Conservation (phyloP, 306 rosid species). For the Leucaena leucocephala region DNA sequence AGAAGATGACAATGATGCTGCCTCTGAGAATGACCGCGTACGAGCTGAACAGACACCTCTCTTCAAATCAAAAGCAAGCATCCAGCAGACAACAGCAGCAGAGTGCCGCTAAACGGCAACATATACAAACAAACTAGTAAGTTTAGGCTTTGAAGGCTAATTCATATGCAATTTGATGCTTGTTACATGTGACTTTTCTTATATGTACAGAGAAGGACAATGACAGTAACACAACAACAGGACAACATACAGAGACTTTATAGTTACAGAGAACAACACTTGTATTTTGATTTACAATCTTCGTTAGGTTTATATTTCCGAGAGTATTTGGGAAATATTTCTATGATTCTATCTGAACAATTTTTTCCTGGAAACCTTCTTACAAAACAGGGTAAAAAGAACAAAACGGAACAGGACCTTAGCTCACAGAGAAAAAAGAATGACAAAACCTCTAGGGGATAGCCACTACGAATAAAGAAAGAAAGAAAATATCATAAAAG, state of each 20-base stretch:
- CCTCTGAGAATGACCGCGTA: not conserved
- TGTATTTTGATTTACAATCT: not conserved
- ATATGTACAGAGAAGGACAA: not conserved
- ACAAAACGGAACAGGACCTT: not conserved
- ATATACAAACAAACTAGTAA: slow-evolving; percentile 14
- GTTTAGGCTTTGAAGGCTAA: not conserved
- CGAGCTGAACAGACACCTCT: not conserved
- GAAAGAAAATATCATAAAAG: not conserved
- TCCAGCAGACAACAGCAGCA: slow-evolving; percentile 54
- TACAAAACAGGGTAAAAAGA: not conserved
- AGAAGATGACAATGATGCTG: not conserved
- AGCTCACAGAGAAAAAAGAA: not conserved
- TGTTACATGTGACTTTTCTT: not conserved
- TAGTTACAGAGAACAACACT: not conserved
- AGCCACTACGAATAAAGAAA: not conserved
- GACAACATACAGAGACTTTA: not conserved
- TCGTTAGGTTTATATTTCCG: no score
- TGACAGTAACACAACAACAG: not conserved
- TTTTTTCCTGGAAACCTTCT: not conserved
- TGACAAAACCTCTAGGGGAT: not conserved
- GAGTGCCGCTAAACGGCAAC: slow-evolving; percentile 52
- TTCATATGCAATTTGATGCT: not conserved
- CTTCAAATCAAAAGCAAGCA: slow-evolving; percentile 39
- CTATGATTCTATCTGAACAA: not conserved
- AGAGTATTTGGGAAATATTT: not conserved